Conservation (phyloP, 352 stramenopile species). For the Phytophthora multivora region DNA sequence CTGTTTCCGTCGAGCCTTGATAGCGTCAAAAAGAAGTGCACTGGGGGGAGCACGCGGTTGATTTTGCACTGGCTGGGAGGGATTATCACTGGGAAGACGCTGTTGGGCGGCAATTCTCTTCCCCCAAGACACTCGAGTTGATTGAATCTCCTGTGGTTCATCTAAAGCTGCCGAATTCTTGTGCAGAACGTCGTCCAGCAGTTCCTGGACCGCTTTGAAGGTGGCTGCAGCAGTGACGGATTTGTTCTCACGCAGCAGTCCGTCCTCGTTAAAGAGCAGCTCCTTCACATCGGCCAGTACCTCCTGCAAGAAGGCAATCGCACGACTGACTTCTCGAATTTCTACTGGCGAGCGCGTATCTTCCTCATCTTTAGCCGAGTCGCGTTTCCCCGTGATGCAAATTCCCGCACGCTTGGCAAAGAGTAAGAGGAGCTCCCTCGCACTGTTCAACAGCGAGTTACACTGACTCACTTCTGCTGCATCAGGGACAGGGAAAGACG, state of each 20-base stretch:
- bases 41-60: constrained; percentile 27
- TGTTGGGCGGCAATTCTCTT: constrained; percentile 13
- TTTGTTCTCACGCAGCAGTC: constrained; percentile 15
- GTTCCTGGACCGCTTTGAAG: constrained; percentile 37
- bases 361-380: constrained; percentile 43
- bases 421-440: constrained; percentile 46
- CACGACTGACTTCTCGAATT: constrained; percentile 17
- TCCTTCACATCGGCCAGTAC: constrained; percentile 50
- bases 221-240: constrained; percentile 15
- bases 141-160: neutral
- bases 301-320: constrained; percentile 20
- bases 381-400: constrained; percentile 66
- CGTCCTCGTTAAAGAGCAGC: constrained; percentile 26
- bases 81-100: neutral
- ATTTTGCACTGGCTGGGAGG: neutral
- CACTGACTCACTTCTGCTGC: constrained; percentile 21
- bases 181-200: constrained; percentile 44
- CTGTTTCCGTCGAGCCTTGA: constrained; percentile 46
- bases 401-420: constrained; percentile 69
- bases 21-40: constrained; percentile 52
- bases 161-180: constrained; percentile 37
- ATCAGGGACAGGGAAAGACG: constrained; percentile 2
- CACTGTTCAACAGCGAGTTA: constrained; percentile 37
- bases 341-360: constrained; percentile 60
- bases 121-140: constrained; percentile 37